Conservation (phyloP, 331 rosid genomes). For the Saraca asoca region DNA sequence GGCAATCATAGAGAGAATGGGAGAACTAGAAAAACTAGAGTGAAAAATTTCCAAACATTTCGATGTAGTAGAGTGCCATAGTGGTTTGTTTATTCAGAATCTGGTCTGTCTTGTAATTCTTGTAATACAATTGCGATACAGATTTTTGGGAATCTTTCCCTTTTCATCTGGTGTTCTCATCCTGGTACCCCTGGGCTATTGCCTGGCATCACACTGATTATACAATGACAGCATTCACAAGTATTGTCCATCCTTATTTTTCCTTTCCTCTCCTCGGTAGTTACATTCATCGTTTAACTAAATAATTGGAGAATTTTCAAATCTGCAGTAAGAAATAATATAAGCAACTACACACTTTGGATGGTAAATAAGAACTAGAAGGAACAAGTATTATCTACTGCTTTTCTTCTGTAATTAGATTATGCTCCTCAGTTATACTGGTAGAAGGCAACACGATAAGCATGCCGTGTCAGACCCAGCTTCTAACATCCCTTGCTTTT, state of each 20-base stretch:
- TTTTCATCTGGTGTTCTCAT: background rate
- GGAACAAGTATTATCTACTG: background rate
- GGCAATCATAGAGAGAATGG: conserved; percentile 99
- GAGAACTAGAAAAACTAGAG: conserved; percentile 94
- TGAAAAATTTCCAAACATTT: conserved; percentile 33
- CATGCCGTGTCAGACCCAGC: background rate
- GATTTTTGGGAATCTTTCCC: conserved; percentile 16
- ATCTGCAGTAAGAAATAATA: background rate
- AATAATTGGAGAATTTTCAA: background rate
- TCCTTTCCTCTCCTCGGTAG: background rate
- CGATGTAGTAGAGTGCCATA: background rate
- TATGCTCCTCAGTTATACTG: background rate
- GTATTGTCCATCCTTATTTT: background rate
- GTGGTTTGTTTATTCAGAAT: conserved; percentile 26
- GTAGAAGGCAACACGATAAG: background rate
- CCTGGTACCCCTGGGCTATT: background rate
- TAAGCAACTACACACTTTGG: conserved; percentile 19
- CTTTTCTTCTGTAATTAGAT: conserved; percentile 3
- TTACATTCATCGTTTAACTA: background rate
- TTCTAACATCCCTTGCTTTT: background rate
- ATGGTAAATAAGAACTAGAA: conserved; percentile 5
- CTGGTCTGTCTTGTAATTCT: conserved; percentile 26
- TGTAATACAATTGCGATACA: conserved; percentile 34
- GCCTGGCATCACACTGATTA: conserved; percentile 23
- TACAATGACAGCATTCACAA: conserved; percentile 26